Conservation (phyloP, 2,329 filamentous ascomycete genomes). For the Cladosporium phlei region DNA sequence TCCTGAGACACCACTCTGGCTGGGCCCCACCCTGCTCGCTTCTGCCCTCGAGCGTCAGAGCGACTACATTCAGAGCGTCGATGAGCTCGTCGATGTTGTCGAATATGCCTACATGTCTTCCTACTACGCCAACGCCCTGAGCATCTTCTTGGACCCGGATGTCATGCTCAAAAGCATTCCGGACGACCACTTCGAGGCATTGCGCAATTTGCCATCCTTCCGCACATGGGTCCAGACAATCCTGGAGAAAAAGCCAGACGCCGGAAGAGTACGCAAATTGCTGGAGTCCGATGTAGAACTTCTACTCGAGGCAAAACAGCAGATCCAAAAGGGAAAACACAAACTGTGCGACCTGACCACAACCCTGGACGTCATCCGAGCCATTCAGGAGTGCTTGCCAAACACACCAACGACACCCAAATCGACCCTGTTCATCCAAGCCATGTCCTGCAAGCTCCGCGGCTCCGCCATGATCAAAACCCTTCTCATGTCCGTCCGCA, state of each 20-base stretch:
- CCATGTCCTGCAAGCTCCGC: conserved; percentile 53
- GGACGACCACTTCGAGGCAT: conserved; percentile 59
- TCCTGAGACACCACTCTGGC: conserved; percentile 51
- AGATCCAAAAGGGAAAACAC: conserved; percentile 33
- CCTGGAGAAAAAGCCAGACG: conserved; percentile 29
- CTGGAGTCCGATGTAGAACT: conserved; percentile 59
- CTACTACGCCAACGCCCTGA: conserved; percentile 74
- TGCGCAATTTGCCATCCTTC: conserved; percentile 67
- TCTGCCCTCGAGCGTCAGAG: conserved; percentile 66
- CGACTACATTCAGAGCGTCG: conserved; percentile 71
- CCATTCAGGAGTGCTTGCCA: conserved; percentile 36
- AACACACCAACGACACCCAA: conserved; percentile 33
- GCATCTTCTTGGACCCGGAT: conserved; percentile 51
- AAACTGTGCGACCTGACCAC: conserved; percentile 39
- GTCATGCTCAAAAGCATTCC: conserved; percentile 43
- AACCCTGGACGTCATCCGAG: conserved; percentile 32
- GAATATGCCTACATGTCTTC: conserved; percentile 83
- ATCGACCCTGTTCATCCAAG: conserved; percentile 56
- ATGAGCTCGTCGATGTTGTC: conserved; percentile 57
- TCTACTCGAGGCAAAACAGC: conserved; percentile 37
- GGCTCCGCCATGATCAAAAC: conserved; percentile 49
- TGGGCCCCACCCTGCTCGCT: conserved; percentile 61
- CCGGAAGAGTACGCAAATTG: conserved; percentile 43
- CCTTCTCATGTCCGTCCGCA: conserved; percentile 55
- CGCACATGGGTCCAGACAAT: conserved; percentile 34